Evolutionary conservation across 2,329 filamentous ascomycete species (phyloP).

Genomic region (Lecanosticta acicola): DNA sequence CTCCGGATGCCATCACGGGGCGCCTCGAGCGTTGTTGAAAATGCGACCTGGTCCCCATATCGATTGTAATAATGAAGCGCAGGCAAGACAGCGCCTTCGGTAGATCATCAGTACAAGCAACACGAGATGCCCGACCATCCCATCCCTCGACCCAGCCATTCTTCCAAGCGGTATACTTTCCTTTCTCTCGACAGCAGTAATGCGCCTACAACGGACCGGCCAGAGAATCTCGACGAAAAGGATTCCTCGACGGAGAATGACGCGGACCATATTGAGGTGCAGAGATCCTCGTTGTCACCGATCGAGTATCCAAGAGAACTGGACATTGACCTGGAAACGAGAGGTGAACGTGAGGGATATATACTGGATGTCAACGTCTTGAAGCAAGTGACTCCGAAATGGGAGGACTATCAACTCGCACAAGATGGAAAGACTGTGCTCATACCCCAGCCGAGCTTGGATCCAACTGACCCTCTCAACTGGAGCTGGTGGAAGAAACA

Average conservation of each 20-base stretch:
- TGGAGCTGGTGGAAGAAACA: slow-evolving; percentile 36
- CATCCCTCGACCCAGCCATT: neutral
- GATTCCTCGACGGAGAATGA: neutral
- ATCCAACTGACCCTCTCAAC: slow-evolving; percentile 22
- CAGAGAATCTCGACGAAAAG: neutral
- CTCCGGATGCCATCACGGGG: neutral
- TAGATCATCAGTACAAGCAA: neutral
- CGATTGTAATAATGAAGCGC: neutral
- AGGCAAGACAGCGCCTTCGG: neutral
- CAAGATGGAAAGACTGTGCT: slow-evolving; percentile 17
- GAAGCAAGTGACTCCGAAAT: slow-evolving; percentile 33
- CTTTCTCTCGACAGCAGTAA: neutral
- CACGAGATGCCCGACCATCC: neutral
- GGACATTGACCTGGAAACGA: slow-evolving; percentile 20
- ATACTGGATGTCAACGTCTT: slow-evolving; percentile 30
- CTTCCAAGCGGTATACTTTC: neutral
- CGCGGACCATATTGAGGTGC: neutral
- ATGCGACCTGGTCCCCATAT: neutral
- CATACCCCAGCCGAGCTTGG: slow-evolving; percentile 20
- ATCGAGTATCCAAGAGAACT: slow-evolving; percentile 3
- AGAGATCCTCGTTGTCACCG: neutral
- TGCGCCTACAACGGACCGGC: neutral
- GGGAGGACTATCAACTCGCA: slow-evolving; percentile 36
- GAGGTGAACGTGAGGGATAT: slow-evolving; percentile 30
- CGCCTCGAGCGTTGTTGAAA: neutral